Percentiles rank a stretch among this genome's conserved stretches.
Conservation (phyloP, 306 rosid species). For the Cicer arietinum region DNA sequence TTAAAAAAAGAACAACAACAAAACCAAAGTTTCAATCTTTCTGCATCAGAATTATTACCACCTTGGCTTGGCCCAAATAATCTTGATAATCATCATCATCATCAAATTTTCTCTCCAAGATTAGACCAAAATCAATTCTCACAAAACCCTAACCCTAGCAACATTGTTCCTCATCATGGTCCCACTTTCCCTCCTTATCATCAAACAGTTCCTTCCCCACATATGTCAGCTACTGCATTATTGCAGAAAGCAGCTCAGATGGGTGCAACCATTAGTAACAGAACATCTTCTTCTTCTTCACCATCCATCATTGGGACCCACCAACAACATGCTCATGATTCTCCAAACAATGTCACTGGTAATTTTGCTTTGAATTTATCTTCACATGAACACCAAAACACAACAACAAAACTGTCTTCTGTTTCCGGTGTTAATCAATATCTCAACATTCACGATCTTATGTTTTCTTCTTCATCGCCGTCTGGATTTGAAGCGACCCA, state of each 20-base stretch:
- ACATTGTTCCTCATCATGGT: conserved; percentile 49
- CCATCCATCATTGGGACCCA: conserved; percentile 56
- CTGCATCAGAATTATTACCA: conserved; percentile 55
- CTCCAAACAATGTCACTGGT: not conserved
- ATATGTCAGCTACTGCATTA: conserved; percentile 97
- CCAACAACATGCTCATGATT: conserved; percentile 47
- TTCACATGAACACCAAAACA: conserved; percentile 48
- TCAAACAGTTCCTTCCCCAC: conserved; percentile 65
- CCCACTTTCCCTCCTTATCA: conserved; percentile 59
- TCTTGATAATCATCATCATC: conserved; percentile 45
- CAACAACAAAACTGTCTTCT: not conserved
- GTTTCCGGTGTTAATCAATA: conserved; percentile 15
- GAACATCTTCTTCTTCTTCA: conserved; percentile 41
- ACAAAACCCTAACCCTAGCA: conserved; percentile 80
- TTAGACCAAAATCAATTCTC: conserved; percentile 26
- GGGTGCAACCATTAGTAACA: conserved; percentile 70
- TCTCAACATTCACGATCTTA: conserved; percentile 57
- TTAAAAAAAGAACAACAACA: conserved; percentile 57
- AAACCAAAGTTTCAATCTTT: conserved; percentile 53
- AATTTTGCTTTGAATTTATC: conserved; percentile 54
- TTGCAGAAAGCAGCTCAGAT: conserved; percentile 96
- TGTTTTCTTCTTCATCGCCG: conserved; percentile 55
- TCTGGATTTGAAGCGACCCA: conserved; percentile 46
- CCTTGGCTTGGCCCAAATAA: conserved; percentile 68
- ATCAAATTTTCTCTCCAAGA: conserved; percentile 48